phyloP scores from a whole-genome alignment of 2,329 filamentous ascomycete genomes.

The Thielaviopsis euricoi region DNA sequence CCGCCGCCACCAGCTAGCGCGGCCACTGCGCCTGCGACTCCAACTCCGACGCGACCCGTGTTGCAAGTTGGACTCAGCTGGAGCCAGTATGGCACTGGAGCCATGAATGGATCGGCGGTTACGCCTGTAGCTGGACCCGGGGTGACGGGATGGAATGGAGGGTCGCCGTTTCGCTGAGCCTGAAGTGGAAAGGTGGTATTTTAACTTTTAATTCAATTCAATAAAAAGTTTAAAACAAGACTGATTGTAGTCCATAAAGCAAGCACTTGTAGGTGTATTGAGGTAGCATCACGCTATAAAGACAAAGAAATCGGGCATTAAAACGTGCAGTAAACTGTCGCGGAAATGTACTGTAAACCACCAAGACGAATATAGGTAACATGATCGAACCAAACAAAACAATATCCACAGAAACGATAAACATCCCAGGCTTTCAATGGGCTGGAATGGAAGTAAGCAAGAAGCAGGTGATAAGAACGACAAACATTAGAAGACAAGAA shows the following conservation, averaged over 20 bases:
- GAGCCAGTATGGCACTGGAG: neutral
- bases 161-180: slow-evolving; percentile 3
- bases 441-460: neutral
- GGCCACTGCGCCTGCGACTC: neutral
- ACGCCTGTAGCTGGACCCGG: neutral
- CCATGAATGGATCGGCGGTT: neutral
- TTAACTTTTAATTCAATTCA: no score
- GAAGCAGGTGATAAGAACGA: no score
- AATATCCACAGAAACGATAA: neutral
- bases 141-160: slow-evolving; percentile 5
- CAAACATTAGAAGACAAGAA: neutral
- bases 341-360: neutral
- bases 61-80: neutral
- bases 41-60: neutral
- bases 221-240: no score
- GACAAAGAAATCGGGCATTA: neutral
- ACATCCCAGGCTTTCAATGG: no score
- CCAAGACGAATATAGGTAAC: neutral
- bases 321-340: neutral
- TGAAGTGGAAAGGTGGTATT: no score
- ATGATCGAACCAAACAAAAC: neutral
- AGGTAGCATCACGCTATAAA: neutral
- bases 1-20: neutral
- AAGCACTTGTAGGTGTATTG: no score
- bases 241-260: no score